Base-by-base conservation (phyloP, 2,329 filamentous ascomycete genomes). In the Aspergillus ibericus region DNA sequence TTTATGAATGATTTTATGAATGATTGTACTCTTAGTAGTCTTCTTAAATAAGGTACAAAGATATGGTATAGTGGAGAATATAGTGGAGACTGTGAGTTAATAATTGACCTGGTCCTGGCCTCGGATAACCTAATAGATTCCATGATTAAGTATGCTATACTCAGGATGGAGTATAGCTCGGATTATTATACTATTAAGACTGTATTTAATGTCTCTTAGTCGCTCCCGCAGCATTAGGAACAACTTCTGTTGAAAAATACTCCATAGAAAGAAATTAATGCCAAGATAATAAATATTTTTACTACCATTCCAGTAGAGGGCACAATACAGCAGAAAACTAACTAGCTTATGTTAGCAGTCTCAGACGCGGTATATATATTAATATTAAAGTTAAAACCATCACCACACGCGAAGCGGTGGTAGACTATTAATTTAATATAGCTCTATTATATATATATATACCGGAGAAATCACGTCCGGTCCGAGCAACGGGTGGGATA, bases 1-100 rank as follows among this genome's bases (percentile, higher is more conserved):
- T 44, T n/a, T n/a, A n/a, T n/a, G n/a, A 70, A 77, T 49, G 61
- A 75, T 51, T 62, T 77, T 4, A 77, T 77, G 62, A 70, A 58
- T 59, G 65, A 75, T 36, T 67, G 66, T 59, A 55, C 51, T 42
- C 68, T 78, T 2, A 56, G 56, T 20, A 76, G 72, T 63, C 58
- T 77, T 29, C 71, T 77, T 3, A 72, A 66, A 38, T 52, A 67
- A 59, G 72, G 71, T 1, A 76, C 67, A 29, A 77, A 76, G 59
- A 77, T 65, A 61, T 76, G 62, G 72, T 53, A 73, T 16, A 58
- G 65, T 10, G 68, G 34, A 47, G 62, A 62, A 58, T 32, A 62
- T 20, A 40, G 25, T 40, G 51, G 60, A 56, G 53, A 68, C 56
- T 66, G 53, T 42, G 58, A 67, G 56, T 66, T 59, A 5, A 68